Base-by-base conservation (phyloP, 2,329 filamentous ascomycete genomes). In the Cadophora luteo-olivacea region DNA sequence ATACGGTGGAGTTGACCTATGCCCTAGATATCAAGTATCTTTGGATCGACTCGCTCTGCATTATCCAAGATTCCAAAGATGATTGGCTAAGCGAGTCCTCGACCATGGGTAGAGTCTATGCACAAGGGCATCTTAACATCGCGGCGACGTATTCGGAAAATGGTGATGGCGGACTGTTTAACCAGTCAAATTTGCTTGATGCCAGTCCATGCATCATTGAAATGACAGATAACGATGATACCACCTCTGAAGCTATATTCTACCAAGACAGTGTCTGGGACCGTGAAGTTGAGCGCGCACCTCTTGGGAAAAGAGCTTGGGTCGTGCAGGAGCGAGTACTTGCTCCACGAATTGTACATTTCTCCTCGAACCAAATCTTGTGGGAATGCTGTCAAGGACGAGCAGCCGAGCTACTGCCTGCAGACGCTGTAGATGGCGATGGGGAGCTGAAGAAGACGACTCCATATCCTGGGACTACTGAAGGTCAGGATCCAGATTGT, bases 281-380 rank as follows among this genome's bases (percentile, higher is more conserved):
- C 1, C 61, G 64, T 32, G 38, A 67, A n/a, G 65, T 70, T 4
- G 52, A 64, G 32, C 48, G 45, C 5, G 33, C 61, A 22, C 61
- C 55, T 32, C 62, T 75, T 6, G 68, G 68, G n/a, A 67, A 66
- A 36, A 57, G 73, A 22, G 73, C 67, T 11, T 75, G 73, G 73
- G 72, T 72, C 14, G 29, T 72, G 5, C 73, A 75, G 64, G 73
- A 75, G 61, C 60, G 72, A 24, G 41, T 72, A 11, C 61, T 75
- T 11, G 67, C 72, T 4, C 69, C 63, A 19, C 65, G 73, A 51
- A 64, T 69, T 22, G 38, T 75, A 5, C 70, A 72, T 57, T 74
- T 73, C 61, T 67, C 66, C 49, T 41, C 19, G 1, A 52, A 71
- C 2, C 64, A 73, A 32, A 19, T 58, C 1, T 54, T 60, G 19